Evolutionary conservation across 176 grass and related monocot species (phyloP), one percentile per base, ranked within the genome.

Genomic region (Hsuehochloa calcarea): DNA sequence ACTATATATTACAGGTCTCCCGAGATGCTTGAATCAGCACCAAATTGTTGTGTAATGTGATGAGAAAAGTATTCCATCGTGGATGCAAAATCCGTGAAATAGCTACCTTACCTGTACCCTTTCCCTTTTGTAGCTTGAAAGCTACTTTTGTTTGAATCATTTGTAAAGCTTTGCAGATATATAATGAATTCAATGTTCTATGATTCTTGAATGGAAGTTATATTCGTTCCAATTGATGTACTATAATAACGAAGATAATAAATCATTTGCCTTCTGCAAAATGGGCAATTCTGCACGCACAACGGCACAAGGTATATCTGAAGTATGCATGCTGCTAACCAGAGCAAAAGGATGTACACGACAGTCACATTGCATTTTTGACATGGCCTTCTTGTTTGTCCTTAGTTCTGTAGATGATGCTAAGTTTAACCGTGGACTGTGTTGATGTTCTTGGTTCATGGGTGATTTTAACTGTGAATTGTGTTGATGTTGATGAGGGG

Each of bases 21-120:
- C 1, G 90, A 92, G 77, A 92, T 94, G 92, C 88, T 94, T 70
- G 90, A 83, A 70, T 85, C 83, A 68, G 52, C 90, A 78, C 83
- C 90, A 72, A 91, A 90, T 73, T 97, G 94, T 50, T 77, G 74
- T 22, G 8, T 94, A 37, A 97, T 92, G 94, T 94, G 94, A 97
- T 37, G 59, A 69, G 11, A 10, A 35, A 87, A 83, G 12, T 20
- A 69, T 80, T 91, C 27, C 38, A 71, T 58, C 19, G 1, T 65
- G 71, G 34, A 54, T 74, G 39, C 46, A 65, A 60, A 74, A 62
- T 80, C 40, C 39, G 65, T 78, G 39, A 31, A 86, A 73, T n/a
- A n/a, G n/a, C n/a, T n/a, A n/a, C n/a, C n/a, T n/a, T n/a, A n/a
- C n/a, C n/a, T n/a, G n/a, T n/a, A n/a, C n/a, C n/a, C n/a, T n/a